Conservation (phyloP, 2,329 filamentous ascomycete genomes). For the Colletotrichum salicis region DNA sequence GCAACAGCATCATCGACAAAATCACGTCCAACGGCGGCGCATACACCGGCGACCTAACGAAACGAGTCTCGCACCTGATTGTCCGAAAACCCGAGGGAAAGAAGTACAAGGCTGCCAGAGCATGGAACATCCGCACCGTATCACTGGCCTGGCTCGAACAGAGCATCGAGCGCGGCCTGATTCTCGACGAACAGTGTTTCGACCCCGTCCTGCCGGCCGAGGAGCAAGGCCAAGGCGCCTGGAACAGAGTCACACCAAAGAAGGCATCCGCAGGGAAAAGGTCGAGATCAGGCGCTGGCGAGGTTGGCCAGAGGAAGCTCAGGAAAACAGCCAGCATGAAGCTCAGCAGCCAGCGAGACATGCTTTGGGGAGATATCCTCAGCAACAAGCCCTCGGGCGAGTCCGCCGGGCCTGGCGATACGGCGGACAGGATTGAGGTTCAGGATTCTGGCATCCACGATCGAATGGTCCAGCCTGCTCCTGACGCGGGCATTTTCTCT, state of each 20-base stretch:
- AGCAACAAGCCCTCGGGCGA: slow-evolving; percentile 47
- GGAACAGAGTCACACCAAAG: slow-evolving; percentile 66
- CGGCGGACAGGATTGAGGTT: slow-evolving; percentile 32
- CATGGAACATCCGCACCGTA: slow-evolving; percentile 84
- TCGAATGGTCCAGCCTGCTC: slow-evolving; percentile 35
- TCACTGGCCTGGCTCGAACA: slow-evolving; percentile 87
- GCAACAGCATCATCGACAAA: slow-evolving; percentile 75
- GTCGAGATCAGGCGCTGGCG: slow-evolving; percentile 60
- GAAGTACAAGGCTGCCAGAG: slow-evolving; percentile 88
- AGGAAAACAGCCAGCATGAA: slow-evolving; percentile 89
- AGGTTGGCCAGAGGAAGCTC: slow-evolving; percentile 80
- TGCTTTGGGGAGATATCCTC: slow-evolving; percentile 92
- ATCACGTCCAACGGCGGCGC: slow-evolving; percentile 79
- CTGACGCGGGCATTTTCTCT: slow-evolving; percentile 60
- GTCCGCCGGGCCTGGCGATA: slow-evolving; percentile 12
- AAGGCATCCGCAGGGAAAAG: slow-evolving; percentile 68
- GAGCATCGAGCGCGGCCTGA: slow-evolving; percentile 86
- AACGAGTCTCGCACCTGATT: slow-evolving; percentile 86
- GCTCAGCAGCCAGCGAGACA: slow-evolving; percentile 80
- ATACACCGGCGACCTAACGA: slow-evolving; percentile 89
- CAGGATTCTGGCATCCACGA: slow-evolving; percentile 46
- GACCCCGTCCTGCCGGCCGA: slow-evolving; percentile 76
- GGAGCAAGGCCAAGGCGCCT: slow-evolving; percentile 82
- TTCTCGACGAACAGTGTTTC: slow-evolving; percentile 86
- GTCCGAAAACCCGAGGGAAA: slow-evolving; percentile 82